phyloP scores from a whole-genome alignment of 345 rosid species.

The Pseudoturritis turrita region DNA sequence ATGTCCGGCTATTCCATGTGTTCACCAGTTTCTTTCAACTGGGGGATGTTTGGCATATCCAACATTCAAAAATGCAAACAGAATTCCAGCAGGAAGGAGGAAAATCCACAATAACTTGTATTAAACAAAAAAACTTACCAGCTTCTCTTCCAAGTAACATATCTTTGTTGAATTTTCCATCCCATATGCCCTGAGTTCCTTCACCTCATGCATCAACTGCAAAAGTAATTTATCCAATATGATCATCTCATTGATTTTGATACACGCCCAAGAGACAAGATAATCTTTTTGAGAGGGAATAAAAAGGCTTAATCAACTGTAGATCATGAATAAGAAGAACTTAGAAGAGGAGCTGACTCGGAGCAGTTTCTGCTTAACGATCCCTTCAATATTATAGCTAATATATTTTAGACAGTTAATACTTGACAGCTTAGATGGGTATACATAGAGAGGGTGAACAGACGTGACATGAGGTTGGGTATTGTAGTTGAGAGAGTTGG shows the following conservation, averaged over 20 bases:
- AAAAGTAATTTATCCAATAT: constrained; percentile 12
- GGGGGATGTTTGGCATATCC: constrained; percentile 2
- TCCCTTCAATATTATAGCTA: neutral
- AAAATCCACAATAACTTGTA: neutral
- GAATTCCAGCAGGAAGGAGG: neutral
- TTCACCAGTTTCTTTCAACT: neutral
- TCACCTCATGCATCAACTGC: constrained; percentile 53
- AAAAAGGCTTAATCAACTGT: neutral
- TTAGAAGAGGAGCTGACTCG: neutral
- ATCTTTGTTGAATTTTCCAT: constrained; percentile 47
- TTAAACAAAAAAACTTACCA: constrained; percentile 43
- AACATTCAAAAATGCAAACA: neutral
- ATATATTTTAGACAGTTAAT: neutral
- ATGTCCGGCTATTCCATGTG: neutral
- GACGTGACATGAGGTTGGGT: neutral
- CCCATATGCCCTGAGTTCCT: constrained; percentile 52
- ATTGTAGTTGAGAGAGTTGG: neutral
- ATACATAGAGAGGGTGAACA: neutral
- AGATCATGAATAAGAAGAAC: neutral
- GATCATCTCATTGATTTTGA: constrained; percentile 5
- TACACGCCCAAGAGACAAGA: constrained; percentile 2
- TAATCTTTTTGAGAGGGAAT: constrained; percentile 5
- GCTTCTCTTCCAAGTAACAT: constrained; percentile 57
- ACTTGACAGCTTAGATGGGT: neutral
- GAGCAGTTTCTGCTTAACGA: neutral